phyloP scores from a whole-genome alignment of 2,329 filamentous ascomycete genomes.

The Apiospora hydei region DNA sequence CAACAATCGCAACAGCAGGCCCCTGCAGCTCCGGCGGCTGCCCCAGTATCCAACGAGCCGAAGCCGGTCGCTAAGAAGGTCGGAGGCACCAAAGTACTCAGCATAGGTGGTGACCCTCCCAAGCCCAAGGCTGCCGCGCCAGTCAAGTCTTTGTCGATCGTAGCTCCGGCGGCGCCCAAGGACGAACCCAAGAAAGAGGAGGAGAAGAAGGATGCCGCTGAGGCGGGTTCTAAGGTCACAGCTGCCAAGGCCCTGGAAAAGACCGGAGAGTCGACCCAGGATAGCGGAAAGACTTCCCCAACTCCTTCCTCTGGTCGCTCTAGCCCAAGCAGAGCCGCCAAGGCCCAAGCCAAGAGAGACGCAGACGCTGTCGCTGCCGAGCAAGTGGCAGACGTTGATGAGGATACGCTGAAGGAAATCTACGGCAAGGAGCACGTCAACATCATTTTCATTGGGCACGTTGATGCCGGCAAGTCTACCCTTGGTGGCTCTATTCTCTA shows the following conservation, averaged over 20 bases:
- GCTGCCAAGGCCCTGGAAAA: constrained; percentile 93
- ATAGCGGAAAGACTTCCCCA: constrained; percentile 79
- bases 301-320: constrained; percentile 84
- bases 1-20: constrained; percentile 43
- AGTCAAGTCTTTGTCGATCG: constrained; percentile 78
- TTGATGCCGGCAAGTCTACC: constrained; percentile 97
- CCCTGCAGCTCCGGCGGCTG: constrained; percentile 51
- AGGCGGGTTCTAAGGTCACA: constrained; percentile 79
- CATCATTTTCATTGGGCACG: constrained; percentile 97
- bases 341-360: constrained; percentile 59
- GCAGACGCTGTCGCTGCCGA: constrained; percentile 86
- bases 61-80: constrained; percentile 63
- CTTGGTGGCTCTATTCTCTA: constrained; percentile 93
- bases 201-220: constrained; percentile 46
- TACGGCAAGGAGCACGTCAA: constrained; percentile 95
- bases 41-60: constrained; percentile 51
- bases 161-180: constrained; percentile 62
- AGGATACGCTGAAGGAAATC: constrained; percentile 85
- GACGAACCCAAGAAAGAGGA: constrained; percentile 60
- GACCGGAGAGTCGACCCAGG: constrained; percentile 71
- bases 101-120: constrained; percentile 62
- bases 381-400: constrained; percentile 76
- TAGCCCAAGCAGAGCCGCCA: constrained; percentile 70
- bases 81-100: constrained; percentile 69
- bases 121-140: constrained; percentile 56